Percentiles rank a stretch among this genome's conserved stretches.
phyloP scores from a whole-genome alignment of 306 rosid species.

The Pyrus pyrifolia region DNA sequence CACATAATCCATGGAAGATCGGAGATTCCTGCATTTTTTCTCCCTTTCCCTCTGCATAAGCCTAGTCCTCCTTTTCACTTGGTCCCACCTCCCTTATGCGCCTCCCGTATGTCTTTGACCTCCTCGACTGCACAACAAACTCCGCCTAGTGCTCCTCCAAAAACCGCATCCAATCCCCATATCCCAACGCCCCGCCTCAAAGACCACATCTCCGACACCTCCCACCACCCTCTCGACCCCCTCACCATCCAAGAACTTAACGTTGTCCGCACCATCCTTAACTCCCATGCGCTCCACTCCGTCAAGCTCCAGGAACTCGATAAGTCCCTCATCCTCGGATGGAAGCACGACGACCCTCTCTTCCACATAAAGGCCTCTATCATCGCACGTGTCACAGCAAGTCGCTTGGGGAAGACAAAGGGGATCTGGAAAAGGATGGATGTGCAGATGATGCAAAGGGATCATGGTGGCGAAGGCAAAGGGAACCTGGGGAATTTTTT shows the following conservation, averaged over 20 bases:
- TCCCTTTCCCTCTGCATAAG: slow-evolving; percentile 26
- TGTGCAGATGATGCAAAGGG: too few relatives aligned
- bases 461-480: too few relatives aligned
- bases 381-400: slow-evolving; percentile 32
- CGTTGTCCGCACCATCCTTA: slow-evolving; percentile 37
- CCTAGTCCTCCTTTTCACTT: slow-evolving; percentile 34
- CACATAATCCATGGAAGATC: slow-evolving; percentile 45
- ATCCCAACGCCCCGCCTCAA: slow-evolving; percentile 25
- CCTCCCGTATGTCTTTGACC: slow-evolving; percentile 15
- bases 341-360: slow-evolving; percentile 46
- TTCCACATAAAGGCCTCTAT: slow-evolving; percentile 54
- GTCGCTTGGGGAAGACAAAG: neutral
- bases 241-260: slow-evolving; percentile 60
- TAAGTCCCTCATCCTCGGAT: slow-evolving; percentile 40
- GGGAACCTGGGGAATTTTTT: too few relatives aligned
- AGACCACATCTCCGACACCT: slow-evolving; percentile 32
- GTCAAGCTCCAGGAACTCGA: slow-evolving; percentile 64
- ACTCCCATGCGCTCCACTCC: slow-evolving; percentile 45
- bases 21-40: slow-evolving; percentile 29
- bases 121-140: slow-evolving; percentile 42
- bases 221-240: slow-evolving; percentile 88
- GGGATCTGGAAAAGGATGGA: too few relatives aligned
- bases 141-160: slow-evolving; percentile 56
- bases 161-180: slow-evolving; percentile 30
- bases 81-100: slow-evolving; percentile 42